Conservation (phyloP, 352 stramenopile species). For the Phytophthora citrophthora region DNA sequence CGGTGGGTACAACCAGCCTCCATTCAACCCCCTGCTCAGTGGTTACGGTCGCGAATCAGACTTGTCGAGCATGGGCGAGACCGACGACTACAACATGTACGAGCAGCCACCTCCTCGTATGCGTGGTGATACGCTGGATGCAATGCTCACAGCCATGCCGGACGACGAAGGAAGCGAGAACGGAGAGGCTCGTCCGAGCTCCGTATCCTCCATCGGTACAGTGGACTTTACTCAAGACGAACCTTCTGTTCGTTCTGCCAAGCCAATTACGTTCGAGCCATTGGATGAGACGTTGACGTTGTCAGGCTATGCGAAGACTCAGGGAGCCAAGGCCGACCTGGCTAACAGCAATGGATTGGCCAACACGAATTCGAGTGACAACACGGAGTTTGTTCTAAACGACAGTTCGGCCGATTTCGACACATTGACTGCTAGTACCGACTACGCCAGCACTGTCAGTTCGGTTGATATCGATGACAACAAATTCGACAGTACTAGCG, state of each 20-base stretch:
- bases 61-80: constrained; percentile 61
- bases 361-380: constrained; percentile 36
- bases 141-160: constrained; percentile 30
- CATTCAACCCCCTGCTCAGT: constrained; percentile 47
- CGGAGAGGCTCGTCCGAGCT: constrained; percentile 31
- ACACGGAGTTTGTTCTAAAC: constrained; percentile 37
- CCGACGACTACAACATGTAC: constrained; percentile 57
- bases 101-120: constrained; percentile 38
- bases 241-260: constrained; percentile 35
- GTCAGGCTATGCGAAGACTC: constrained; percentile 29
- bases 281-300: constrained; percentile 48
- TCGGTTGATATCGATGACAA: constrained; percentile 44
- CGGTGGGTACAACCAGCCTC: constrained; percentile 36
- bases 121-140: constrained; percentile 38
- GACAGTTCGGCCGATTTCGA: constrained; percentile 33
- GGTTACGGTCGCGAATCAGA: constrained; percentile 64
- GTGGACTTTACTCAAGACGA: constrained; percentile 60
- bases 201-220: constrained; percentile 60
- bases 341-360: constrained; percentile 17
- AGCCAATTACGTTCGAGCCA: constrained; percentile 34
- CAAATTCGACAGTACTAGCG: constrained; percentile 28
- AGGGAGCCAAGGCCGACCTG: constrained; percentile 7
- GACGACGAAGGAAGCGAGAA: constrained; percentile 30
- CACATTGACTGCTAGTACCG: constrained; percentile 29
- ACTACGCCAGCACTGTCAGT: constrained; percentile 39